phyloP scores from a whole-genome alignment of 2,329 filamentous ascomycete species.

The Hypoxylon sp. region DNA sequence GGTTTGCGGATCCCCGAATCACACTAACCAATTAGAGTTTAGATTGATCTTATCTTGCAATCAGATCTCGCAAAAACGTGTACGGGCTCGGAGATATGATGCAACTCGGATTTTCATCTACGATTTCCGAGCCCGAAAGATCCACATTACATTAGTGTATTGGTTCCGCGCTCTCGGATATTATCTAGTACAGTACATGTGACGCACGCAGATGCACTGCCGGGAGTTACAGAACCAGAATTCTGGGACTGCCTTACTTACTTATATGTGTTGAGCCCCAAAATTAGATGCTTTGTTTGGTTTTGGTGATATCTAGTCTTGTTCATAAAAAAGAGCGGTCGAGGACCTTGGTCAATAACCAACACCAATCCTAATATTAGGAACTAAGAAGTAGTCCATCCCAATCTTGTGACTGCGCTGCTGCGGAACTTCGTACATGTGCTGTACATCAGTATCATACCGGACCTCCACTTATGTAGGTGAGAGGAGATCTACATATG shows the following conservation, averaged over 20 bases:
- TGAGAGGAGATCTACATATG: constrained; percentile 3
- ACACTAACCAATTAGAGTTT: constrained; percentile 14
- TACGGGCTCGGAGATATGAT: constrained; percentile 31
- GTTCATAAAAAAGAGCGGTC: neutral
- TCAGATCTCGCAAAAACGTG: constrained; percentile 20
- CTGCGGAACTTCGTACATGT: constrained; percentile 1
- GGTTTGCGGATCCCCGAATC: neutral
- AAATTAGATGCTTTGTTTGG: neutral
- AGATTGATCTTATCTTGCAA: constrained; percentile 29
- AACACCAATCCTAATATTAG: too few species aligned
- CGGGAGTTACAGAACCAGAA: constrained; percentile 6
- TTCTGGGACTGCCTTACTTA: neutral
- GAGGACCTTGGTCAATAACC: neutral
- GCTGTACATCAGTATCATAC: neutral
- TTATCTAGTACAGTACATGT: neutral
- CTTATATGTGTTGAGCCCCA: neutral
- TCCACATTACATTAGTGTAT: neutral
- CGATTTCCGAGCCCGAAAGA: neutral
- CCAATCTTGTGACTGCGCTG: neutral
- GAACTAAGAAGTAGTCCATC: neutral
- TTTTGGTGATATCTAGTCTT: neutral
- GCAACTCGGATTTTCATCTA: constrained; percentile 21
- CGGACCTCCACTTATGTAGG: neutral
- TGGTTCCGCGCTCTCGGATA: constrained; percentile 8
- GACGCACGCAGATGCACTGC: constrained; percentile 1